Conservation (phyloP, 345 rosid species). For the Citrus reticulata region DNA sequence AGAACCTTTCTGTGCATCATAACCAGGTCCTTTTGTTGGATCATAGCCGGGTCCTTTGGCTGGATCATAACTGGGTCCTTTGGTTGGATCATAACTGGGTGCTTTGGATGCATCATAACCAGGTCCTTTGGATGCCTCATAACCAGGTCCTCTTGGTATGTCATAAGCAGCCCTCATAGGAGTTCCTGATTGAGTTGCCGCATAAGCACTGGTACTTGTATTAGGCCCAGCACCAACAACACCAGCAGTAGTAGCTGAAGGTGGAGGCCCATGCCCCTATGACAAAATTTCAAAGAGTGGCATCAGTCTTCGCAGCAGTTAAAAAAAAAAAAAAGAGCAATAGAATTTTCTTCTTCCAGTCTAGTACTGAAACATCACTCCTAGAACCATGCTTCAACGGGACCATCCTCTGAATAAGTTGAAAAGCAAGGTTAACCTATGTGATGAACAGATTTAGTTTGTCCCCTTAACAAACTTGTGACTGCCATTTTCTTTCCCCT, state of each 20-base stretch:
- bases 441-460: not conserved
- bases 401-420: not conserved
- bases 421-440: not conserved
- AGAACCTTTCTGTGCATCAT: conserved; percentile 5
- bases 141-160: conserved; percentile 30
- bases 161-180: conserved; percentile 45
- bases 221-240: conserved; percentile 31
- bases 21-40: conserved; percentile 14
- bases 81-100: conserved; percentile 29
- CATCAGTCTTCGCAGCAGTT: conserved; percentile 8
- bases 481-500: not conserved
- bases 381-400: not conserved
- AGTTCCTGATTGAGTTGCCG: conserved; percentile 58
- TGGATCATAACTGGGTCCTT: conserved; percentile 19
- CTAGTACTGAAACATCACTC: not conserved
- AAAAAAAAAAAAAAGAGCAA: not conserved
- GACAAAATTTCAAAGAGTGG: conserved; percentile 9
- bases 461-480: not conserved
- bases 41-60: conserved; percentile 17
- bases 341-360: not conserved
- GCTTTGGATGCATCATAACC: conserved; percentile 23
- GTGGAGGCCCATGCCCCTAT: conserved; percentile 44
- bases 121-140: conserved; percentile 35
- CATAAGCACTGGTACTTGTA: conserved; percentile 31
- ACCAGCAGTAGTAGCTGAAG: conserved; percentile 29